These are phyloP conservation scores for Phaeoacremonium minimum DNA, from an alignment of 2,329 filamentous ascomycete species.

Conservation along the genomic window DNA sequence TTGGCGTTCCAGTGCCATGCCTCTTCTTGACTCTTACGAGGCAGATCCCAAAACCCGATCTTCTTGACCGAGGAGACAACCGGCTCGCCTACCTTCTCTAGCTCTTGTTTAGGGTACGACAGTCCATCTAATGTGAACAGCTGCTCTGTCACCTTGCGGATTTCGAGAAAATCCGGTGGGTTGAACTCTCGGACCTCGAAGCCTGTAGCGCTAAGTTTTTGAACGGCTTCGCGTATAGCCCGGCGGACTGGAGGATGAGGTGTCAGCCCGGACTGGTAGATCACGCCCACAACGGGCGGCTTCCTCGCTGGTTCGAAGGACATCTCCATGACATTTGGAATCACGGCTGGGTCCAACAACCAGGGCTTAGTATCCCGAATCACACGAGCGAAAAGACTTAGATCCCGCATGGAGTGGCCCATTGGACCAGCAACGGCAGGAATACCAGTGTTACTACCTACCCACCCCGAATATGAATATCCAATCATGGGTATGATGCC, in stretches of 20 bases:
- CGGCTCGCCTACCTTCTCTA: conserved; percentile 23
- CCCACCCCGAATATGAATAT: conserved; percentile 22
- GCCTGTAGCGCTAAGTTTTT: conserved; percentile 18
- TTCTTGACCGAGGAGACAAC: conserved; percentile 23
- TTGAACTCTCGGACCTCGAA: conserved; percentile 22
- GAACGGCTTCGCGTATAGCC: conserved; percentile 18
- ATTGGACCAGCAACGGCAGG: conserved; percentile 20
- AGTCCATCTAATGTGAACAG: conserved; percentile 28
- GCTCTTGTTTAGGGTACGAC: conserved; percentile 24
- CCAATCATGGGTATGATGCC: conserved; percentile 24
- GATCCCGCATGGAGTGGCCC: conserved; percentile 19
- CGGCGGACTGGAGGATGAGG: conserved; percentile 22
- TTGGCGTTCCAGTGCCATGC: conserved; percentile 26
- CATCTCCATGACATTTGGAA: conserved; percentile 14
- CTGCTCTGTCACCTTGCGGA: conserved; percentile 22
- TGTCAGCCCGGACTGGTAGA: conserved; percentile 19
- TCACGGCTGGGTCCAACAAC: conserved; percentile 16
- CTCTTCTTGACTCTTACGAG: conserved; percentile 24
- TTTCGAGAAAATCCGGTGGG: conserved; percentile 22
- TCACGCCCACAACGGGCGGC: conserved; percentile 24
- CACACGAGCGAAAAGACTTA: conserved; percentile 14
- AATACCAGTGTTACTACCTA: conserved; percentile 21
- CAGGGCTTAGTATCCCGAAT: conserved; percentile 18
- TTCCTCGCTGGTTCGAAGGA: conserved; percentile 2
- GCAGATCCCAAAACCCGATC: conserved; percentile 26